A percentile compares a stretch with the other conserved stretches of the same genome.
phyloP scores from a whole-genome alignment of 805 yeast species.

The Candida quercuum region DNA sequence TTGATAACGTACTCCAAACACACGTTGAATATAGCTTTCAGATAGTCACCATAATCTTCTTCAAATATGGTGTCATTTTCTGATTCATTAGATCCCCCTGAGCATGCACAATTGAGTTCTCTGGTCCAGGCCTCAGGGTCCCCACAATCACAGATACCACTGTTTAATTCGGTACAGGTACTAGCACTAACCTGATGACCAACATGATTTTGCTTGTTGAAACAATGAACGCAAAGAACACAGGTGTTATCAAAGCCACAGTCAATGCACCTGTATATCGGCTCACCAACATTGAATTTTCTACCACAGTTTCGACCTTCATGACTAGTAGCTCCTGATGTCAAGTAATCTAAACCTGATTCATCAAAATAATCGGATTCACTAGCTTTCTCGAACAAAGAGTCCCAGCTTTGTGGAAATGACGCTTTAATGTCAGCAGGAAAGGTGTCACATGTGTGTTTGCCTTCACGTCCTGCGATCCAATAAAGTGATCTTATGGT shows the following conservation, averaged over 20 bases:
- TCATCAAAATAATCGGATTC: not conserved
- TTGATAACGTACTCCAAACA: conserved; percentile 39
- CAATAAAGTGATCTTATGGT: conserved; percentile 20
- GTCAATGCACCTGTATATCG: conserved; percentile 67
- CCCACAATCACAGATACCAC: conserved; percentile 68
- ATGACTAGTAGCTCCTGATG: conserved; percentile 26
- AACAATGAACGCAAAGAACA: conserved; percentile 70
- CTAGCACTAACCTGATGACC: conserved; percentile 53
- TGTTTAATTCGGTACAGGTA: conserved; percentile 27
- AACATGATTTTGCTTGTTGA: conserved; percentile 61
- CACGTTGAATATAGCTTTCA: conserved; percentile 26
- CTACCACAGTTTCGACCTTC: conserved; percentile 66
- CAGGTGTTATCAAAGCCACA: conserved; percentile 79
- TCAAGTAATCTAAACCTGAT: not conserved
- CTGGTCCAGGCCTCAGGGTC: conserved; percentile 75
- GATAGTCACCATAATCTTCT: conserved; percentile 5
- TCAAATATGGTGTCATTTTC: conserved; percentile 29
- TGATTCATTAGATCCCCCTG: conserved; percentile 25
- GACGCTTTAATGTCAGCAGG: conserved; percentile 17
- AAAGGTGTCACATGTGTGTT: conserved; percentile 29
- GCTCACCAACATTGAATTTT: conserved; percentile 53
- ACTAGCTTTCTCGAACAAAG: not conserved
- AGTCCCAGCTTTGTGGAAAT: conserved; percentile 6
- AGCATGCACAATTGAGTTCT: conserved; percentile 44
- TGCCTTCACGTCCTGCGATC: conserved; percentile 34